phyloP scores from a whole-genome alignment of 495 filamentous ascomycete genomes.

The Neurospora tetrasperma region DNA sequence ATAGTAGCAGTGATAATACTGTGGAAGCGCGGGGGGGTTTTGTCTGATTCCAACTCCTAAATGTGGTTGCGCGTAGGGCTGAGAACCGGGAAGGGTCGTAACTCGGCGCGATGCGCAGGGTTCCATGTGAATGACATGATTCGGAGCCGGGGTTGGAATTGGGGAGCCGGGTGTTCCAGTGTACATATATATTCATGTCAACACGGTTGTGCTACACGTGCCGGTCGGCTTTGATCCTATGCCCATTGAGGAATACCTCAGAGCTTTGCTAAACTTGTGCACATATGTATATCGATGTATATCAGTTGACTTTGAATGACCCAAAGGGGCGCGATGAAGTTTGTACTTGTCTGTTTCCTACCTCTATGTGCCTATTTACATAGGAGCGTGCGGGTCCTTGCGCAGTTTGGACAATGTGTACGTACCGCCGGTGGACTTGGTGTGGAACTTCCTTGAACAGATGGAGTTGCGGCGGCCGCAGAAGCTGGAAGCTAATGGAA shows the following conservation, averaged over 20 bases:
- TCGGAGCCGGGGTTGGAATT: background rate
- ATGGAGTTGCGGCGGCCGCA: background rate
- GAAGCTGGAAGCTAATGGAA: background rate
- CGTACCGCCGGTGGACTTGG: background rate
- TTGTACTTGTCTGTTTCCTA: background rate
- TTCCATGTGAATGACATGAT: background rate
- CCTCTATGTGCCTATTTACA: too few relatives aligned
- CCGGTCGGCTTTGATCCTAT: background rate
- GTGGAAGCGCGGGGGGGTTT: background rate
- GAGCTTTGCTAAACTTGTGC: background rate
- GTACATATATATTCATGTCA: background rate
- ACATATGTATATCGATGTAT: too few relatives aligned
- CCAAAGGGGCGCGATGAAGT: background rate
- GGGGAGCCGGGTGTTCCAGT: background rate
- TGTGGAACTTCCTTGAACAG: background rate
- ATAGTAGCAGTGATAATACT: background rate
- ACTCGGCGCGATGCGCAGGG: background rate
- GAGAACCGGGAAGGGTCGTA: background rate
- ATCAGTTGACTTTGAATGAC: background rate
- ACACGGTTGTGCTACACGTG: background rate
- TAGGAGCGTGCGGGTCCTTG: too few relatives aligned
- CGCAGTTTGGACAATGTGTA: background rate
- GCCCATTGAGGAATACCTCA: background rate
- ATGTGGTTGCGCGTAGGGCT: background rate
- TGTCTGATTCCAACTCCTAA: background rate